Evolutionary conservation across 805 yeast genomes (phyloP).

Genomic region (Crinitomyces ghanaensis): DNA sequence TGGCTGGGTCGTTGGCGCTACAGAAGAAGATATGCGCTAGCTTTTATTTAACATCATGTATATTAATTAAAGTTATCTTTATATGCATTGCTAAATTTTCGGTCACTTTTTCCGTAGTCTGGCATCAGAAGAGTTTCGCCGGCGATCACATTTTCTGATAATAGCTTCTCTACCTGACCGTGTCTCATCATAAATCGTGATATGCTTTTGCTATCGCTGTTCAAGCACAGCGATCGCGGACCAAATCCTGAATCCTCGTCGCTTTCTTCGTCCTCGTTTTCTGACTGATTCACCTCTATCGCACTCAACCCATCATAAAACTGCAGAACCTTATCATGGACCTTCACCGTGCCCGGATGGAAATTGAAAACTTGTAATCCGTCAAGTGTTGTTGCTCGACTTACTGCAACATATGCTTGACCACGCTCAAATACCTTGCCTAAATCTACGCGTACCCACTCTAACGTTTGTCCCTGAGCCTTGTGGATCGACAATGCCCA

Average conservation of each 20-base stretch:
- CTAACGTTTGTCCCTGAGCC: constrained; percentile 86
- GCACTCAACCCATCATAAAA: constrained; percentile 46
- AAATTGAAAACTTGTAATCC: constrained; percentile 79
- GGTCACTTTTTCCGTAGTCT: no score
- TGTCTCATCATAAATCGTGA: background rate
- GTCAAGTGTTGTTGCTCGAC: constrained; percentile 74
- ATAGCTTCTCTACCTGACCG: background rate
- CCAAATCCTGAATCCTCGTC: background rate
- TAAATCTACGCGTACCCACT: constrained; percentile 67
- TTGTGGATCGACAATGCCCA: constrained; percentile 96
- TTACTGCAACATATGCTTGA: constrained; percentile 91
- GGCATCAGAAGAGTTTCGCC: background rate
- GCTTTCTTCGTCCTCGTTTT: constrained; percentile 5
- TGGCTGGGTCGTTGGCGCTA: constrained; percentile 56
- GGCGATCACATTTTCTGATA: background rate
- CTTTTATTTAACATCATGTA: background rate
- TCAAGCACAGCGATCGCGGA: no score
- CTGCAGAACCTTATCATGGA: constrained; percentile 56
- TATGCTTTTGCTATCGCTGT: no score
- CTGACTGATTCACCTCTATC: constrained; percentile 6
- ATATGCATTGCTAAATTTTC: background rate
- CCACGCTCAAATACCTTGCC: constrained; percentile 75
- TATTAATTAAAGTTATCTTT: background rate
- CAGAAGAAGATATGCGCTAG: constrained; percentile 1
- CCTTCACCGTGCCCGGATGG: constrained; percentile 46